These are phyloP conservation scores for Geranium rotundifolium DNA, from an alignment of 345 rosid genomes.

Conservation along the genomic window DNA sequence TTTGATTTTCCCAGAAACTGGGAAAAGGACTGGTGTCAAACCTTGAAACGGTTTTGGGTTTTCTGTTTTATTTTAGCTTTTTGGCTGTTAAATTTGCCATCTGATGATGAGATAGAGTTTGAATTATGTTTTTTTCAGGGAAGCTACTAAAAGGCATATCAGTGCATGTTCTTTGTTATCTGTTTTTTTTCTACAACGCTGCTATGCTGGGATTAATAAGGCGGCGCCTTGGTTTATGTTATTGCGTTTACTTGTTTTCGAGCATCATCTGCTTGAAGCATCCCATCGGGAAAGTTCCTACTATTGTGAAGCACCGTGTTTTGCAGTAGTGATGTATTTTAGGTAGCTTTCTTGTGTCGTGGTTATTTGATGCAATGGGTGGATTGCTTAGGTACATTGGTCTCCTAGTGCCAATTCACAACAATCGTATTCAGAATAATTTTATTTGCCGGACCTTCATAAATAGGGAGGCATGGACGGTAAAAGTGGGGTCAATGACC, in stretches of 20 bases:
- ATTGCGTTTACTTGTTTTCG: neutral
- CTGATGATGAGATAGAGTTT: neutral
- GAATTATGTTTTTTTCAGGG: neutral
- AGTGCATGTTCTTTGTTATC: neutral
- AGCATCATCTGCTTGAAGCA: too few relatives aligned
- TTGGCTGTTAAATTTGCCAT: neutral
- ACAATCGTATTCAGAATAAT: neutral
- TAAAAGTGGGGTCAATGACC: neutral
- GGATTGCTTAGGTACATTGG: neutral
- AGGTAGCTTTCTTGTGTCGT: neutral
- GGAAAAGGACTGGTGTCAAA: neutral
- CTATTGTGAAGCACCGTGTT: neutral
- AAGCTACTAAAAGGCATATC: neutral
- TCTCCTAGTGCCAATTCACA: neutral
- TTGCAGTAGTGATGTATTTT: neutral
- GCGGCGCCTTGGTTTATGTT: neutral
- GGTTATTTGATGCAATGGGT: neutral
- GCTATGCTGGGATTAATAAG: too few relatives aligned
- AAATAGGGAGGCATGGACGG: neutral
- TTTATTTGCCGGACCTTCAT: neutral
- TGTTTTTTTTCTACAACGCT: neutral
- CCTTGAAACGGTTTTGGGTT: neutral
- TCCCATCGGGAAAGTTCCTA: neutral
- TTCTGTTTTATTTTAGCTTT: neutral
- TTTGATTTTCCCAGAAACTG: neutral